Percentiles rank a stretch among this genome's conserved stretches.
These are phyloP conservation scores for Lasiosphaeria ovina DNA, from an alignment of 495 filamentous ascomycete genomes.

Conservation along the genomic window DNA sequence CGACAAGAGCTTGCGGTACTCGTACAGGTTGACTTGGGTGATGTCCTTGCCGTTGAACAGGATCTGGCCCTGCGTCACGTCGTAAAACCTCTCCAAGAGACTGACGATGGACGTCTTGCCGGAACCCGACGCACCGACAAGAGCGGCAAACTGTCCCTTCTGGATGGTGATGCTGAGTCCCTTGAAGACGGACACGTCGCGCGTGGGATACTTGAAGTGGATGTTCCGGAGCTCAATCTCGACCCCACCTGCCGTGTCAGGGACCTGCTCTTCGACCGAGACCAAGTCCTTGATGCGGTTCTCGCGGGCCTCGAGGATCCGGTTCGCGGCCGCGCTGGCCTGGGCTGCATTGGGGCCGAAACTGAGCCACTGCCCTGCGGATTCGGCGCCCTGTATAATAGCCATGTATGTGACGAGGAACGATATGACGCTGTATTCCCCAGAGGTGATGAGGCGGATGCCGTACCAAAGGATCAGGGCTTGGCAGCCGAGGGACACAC, in stretches of 20 bases:
- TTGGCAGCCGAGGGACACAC: constrained; percentile 42
- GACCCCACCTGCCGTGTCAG: constrained; percentile 44
- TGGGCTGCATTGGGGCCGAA: constrained; percentile 52
- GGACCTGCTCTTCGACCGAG: constrained; percentile 24
- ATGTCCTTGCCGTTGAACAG: constrained; percentile 52
- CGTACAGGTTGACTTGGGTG: constrained; percentile 37
- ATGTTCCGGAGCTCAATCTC: constrained; percentile 57
- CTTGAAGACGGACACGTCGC: constrained; percentile 50
- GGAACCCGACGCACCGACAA: constrained; percentile 70
- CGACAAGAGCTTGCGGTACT: constrained; percentile 54
- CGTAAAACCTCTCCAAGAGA: constrained; percentile 65
- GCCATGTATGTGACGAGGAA: constrained; percentile 51
- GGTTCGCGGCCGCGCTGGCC: constrained; percentile 43
- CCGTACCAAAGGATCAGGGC: constrained; percentile 54
- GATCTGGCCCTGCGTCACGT: constrained; percentile 52
- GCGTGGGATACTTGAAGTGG: constrained; percentile 58
- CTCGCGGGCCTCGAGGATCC: constrained; percentile 45
- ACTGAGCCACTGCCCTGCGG: constrained; percentile 44
- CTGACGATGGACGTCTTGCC: constrained; percentile 71
- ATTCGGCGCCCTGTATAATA: constrained; percentile 47
- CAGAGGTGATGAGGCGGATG: constrained; percentile 35
- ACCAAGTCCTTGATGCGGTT: constrained; percentile 24
- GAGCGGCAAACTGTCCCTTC: constrained; percentile 63
- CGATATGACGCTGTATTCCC: constrained; percentile 37
- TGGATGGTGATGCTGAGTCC: constrained; percentile 56